Evolutionary conservation across 1,284 basidiomycete genomes (phyloP).

Genomic region (Pseudozyma pruni): DNA sequence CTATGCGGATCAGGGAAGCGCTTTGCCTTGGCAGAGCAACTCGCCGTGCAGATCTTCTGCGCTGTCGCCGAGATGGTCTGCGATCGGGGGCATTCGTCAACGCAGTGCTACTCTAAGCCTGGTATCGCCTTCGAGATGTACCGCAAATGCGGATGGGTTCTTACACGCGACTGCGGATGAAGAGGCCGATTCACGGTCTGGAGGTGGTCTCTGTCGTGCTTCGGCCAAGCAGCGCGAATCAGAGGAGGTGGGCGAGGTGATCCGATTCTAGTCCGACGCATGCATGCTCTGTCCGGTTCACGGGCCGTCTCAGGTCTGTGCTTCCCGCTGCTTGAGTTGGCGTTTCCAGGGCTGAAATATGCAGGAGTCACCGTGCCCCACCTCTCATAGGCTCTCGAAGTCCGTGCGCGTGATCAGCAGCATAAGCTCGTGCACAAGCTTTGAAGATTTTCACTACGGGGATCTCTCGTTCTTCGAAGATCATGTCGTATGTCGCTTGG

Average conservation of each 20-base stretch:
- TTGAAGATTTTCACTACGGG: too few relatives aligned
- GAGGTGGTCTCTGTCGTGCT: neutral
- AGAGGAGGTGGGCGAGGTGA: constrained; percentile 21
- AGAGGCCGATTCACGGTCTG: too few relatives aligned
- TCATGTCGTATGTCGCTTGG: too few relatives aligned
- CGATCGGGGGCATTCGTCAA: constrained; percentile 11
- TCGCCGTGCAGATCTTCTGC: constrained; percentile 30
- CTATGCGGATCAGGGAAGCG: neutral
- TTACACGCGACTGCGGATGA: too few relatives aligned
- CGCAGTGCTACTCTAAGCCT: constrained; percentile 22
- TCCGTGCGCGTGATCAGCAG: neutral
- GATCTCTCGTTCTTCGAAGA: too few relatives aligned
- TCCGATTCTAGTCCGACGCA: constrained; percentile 13
- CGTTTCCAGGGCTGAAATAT: neutral
- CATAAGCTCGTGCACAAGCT: constrained; percentile 1
- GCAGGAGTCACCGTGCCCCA: constrained; percentile 17
- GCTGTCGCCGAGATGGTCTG: constrained; percentile 20
- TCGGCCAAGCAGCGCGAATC: neutral
- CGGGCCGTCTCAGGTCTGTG: neutral
- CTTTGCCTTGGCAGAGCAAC: constrained; percentile 11
- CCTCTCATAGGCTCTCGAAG: neutral
- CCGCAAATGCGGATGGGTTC: too few relatives aligned
- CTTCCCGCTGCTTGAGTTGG: neutral
- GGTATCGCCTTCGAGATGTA: neutral
- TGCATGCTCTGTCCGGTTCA: too few relatives aligned